These are phyloP conservation scores for Chamaecyparis obtusa DNA, from an alignment of 75 land plant species.

Conservation along the genomic window DNA sequence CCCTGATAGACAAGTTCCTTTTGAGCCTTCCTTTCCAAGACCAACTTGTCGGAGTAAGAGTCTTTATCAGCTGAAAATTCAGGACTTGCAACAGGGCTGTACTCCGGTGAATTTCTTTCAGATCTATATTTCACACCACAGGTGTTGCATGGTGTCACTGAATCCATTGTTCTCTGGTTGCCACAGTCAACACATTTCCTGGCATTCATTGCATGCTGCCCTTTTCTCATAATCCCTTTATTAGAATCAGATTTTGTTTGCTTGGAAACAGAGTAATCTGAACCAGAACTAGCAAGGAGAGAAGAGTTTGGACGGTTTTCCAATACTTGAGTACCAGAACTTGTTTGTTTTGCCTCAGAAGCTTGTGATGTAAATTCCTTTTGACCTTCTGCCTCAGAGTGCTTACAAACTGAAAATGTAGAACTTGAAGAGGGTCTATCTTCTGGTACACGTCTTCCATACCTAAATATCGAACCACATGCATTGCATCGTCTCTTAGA, in stretches of 20 bases:
- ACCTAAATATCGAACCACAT: slow-evolving; percentile 75
- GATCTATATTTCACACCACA: slow-evolving; percentile 82
- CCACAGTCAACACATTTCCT: slow-evolving; percentile 72
- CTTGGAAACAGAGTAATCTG: neutral
- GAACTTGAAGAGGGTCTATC: slow-evolving; percentile 74
- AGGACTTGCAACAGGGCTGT: slow-evolving; percentile 72
- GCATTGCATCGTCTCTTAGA: slow-evolving; percentile 88
- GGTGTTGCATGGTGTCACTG: slow-evolving; percentile 80
- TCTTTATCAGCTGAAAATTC: slow-evolving; percentile 53
- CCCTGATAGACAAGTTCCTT: no score
- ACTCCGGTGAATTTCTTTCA: slow-evolving; percentile 68
- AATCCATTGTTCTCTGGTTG: slow-evolving; percentile 71
- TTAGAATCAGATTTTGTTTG: neutral
- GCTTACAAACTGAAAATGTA: slow-evolving; percentile 51
- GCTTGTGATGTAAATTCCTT: neutral
- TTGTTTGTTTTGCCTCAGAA: neutral
- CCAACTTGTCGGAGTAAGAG: slow-evolving; percentile 45
- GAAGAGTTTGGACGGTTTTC: no score
- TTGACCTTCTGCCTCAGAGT: slow-evolving; percentile 59
- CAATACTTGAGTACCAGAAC: neutral
- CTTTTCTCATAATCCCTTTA: neutral
- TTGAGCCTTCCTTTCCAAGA: neutral
- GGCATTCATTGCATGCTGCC: neutral
- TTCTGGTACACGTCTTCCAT: slow-evolving; percentile 67
- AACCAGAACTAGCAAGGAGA: neutral